Evolutionary conservation across 495 filamentous ascomycete species (phyloP), one percentile per base, ranked within the genome.

Genomic region (Pseudotulostoma volvatum): DNA sequence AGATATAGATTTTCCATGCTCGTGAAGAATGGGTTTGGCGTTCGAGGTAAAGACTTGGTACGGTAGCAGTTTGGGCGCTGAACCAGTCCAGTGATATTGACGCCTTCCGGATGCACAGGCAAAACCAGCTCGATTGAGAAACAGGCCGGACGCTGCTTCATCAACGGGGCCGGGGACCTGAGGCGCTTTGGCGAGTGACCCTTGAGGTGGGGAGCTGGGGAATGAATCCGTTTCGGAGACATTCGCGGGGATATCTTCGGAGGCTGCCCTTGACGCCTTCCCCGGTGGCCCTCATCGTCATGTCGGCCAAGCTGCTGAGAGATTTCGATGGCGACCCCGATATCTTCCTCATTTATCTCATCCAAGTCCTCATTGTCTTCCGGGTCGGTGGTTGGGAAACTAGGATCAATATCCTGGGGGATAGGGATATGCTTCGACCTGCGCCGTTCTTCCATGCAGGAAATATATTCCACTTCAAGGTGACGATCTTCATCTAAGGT

Each of bases 351-450:
- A 9, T 61, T 57, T 30, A 73, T 64, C n/a, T 67, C 61, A 17
- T 83, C 68, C 9, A 82, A 73, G 40, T 87, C 80, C 17, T 81
- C 73, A 7, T 86, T 70, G 41, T 90, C 80, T 44, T 94, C 88
- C 0, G 77, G 79, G 44, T 95, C 90, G 1, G 86, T 93, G 5
- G 84, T 84, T 0, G 90, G 90, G 52, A 96, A 96, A 53, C 84
- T 93, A 7, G 90, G 90, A 51, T 97, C 90, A 43, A 97, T 95
- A 47, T 97, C 92, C 46, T 96, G 90, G 31, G 90, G 86, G 18
- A 84, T 81, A 18, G 66, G 48, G 40, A 76, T 72, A 41, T 82
- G 81, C 57, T 84, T 93, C 38, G 76, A 76, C 31, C 77, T 76
- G 41, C 79, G 80, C 28, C 83, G 74, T 36, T 83, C 75, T 48